Evolutionary conservation across 225 moss, liverwort and hornwort genomes (phyloP).

Genomic region (Ulota crispa): DNA sequence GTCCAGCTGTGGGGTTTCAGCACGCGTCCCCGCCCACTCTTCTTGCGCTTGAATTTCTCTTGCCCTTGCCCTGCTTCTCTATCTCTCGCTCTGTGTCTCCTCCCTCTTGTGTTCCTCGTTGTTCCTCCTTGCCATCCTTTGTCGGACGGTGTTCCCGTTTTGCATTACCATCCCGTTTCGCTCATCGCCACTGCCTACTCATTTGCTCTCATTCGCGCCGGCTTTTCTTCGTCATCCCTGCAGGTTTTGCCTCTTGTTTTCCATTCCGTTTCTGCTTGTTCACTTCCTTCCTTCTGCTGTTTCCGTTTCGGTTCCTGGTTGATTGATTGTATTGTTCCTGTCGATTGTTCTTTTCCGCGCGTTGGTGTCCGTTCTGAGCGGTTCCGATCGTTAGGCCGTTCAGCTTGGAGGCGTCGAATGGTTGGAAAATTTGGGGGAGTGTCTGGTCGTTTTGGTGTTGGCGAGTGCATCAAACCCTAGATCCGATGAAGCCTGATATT

Average conservation of each 20-base stretch:
- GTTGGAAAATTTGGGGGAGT: background rate
- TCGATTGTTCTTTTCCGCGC: background rate
- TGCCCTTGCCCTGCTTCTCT: background rate
- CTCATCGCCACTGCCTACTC: background rate
- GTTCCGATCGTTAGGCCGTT: background rate
- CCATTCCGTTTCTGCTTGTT: background rate
- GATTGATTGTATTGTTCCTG: background rate
- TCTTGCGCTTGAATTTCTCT: background rate
- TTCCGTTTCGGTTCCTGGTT: background rate
- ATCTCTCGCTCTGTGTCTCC: no score
- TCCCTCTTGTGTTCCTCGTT: background rate
- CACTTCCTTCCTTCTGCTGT: background rate
- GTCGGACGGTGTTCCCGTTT: no score
- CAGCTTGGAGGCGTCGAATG: background rate
- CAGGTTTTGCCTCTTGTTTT: background rate
- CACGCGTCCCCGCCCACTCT: background rate
- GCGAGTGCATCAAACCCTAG: slow-evolving; percentile 5
- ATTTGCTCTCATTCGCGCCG: background rate
- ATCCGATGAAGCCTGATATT: background rate
- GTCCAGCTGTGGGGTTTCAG: background rate
- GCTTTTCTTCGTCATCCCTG: background rate
- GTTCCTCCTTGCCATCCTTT: no score
- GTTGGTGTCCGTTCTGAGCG: background rate
- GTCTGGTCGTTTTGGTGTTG: background rate
- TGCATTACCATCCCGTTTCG: background rate